Evolutionary conservation across 106 monocot genomes (phyloP).

Genomic region (Dendrobium officinale): DNA sequence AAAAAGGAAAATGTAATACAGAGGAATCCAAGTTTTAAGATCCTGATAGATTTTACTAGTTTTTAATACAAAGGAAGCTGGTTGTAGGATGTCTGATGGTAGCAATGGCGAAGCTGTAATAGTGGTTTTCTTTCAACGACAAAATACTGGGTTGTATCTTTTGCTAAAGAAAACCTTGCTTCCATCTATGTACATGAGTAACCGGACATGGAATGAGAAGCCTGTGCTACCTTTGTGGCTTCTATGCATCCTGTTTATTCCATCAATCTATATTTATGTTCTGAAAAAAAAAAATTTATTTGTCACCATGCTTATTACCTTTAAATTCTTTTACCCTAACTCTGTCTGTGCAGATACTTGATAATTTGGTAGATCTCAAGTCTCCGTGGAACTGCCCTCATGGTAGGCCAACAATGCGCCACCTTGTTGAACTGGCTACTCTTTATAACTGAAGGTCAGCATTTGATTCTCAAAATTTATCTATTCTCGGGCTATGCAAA

Average conservation of each 20-base stretch:
- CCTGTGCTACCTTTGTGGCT: neutral
- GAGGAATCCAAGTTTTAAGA: too few species aligned
- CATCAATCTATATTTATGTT: neutral
- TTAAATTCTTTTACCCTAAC: neutral
- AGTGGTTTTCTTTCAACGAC: too few species aligned
- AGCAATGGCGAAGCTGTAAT: too few species aligned
- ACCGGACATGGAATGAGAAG: too few species aligned
- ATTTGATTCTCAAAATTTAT: neutral
- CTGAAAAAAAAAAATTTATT: neutral
- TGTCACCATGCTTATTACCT: neutral
- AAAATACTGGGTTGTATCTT: too few species aligned
- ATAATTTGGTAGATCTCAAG: slow-evolving; percentile 57
- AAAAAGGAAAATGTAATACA: too few species aligned
- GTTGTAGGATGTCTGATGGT: too few species aligned
- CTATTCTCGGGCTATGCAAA: neutral
- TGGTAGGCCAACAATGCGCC: slow-evolving; percentile 99
- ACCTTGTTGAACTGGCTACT: slow-evolving; percentile 59
- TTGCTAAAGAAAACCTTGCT: too few species aligned
- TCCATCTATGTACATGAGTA: too few species aligned
- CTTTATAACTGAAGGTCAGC: slow-evolving; percentile 24
- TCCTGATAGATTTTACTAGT: too few species aligned
- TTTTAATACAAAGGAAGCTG: too few species aligned
- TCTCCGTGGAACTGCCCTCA: slow-evolving; percentile 99
- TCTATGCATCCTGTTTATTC: neutral
- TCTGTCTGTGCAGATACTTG: slow-evolving; percentile 51